Evolutionary conservation across 352 stramenopile species (phyloP).

Genomic region (Pythium sukuiense): DNA sequence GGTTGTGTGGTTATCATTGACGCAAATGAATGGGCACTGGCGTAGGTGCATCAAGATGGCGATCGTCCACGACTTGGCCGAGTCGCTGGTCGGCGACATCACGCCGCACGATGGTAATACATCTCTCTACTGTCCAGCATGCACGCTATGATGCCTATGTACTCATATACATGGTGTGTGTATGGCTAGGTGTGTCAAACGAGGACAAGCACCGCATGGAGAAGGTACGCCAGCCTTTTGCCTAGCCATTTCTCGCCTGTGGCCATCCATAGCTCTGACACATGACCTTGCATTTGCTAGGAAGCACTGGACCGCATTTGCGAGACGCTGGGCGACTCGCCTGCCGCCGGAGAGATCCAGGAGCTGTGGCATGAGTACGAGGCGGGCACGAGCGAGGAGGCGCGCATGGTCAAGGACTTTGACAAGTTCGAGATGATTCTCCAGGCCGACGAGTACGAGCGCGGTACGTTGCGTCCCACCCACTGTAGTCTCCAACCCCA

Average conservation of each 20-base stretch:
- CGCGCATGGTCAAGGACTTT: conserved; percentile 93
- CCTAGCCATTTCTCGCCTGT: too few relatives aligned
- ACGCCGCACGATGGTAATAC: conserved; percentile 84
- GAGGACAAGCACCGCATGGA: conserved; percentile 91
- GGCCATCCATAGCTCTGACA: neutral
- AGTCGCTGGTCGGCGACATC: conserved; percentile 93
- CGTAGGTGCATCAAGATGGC: conserved; percentile 91
- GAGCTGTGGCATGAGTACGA: conserved; percentile 90
- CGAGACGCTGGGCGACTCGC: conserved; percentile 48
- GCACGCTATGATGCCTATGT: neutral
- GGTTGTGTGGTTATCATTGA: neutral
- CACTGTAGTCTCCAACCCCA: too few relatives aligned
- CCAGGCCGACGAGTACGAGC: conserved; percentile 93
- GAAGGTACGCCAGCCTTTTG: conserved; percentile 41
- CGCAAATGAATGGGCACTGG: neutral
- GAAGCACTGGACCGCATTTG: conserved; percentile 76
- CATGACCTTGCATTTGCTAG: too few relatives aligned
- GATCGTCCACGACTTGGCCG: conserved; percentile 92
- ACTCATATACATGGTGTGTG: neutral
- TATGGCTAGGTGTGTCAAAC: conserved; percentile 69
- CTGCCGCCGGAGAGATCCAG: conserved; percentile 62
- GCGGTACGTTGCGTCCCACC: too few relatives aligned
- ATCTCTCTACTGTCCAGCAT: too few relatives aligned
- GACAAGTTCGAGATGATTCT: conserved; percentile 97
- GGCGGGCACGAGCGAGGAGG: conserved; percentile 72